Percentiles rank a stretch among this genome's conserved stretches.
These are phyloP conservation scores for Eucalyptus paniculata DNA, from an alignment of 345 rosid species.

Conservation along the genomic window DNA sequence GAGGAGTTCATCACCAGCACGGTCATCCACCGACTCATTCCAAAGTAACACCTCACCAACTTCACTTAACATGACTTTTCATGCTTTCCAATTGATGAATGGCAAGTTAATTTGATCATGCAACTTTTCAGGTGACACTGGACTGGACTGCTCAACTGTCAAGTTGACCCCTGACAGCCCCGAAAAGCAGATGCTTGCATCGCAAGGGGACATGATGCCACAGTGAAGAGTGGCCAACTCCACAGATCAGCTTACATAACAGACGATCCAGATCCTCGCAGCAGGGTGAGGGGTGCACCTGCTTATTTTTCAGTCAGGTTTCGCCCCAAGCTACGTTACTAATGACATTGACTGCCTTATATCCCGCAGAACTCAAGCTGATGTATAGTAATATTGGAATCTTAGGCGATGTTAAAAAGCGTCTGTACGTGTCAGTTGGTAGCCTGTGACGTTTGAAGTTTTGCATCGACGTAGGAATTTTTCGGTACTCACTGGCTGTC, in stretches of 20 bases:
- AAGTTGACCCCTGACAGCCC: constrained; percentile 8
- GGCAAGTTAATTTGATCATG: neutral
- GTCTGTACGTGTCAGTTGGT: neutral
- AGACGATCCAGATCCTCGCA: neutral
- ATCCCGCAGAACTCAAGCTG: neutral
- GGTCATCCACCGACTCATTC: constrained; percentile 29
- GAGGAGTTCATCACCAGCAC: constrained; percentile 17
- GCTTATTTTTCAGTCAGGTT: constrained; percentile 25
- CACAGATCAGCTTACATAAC: neutral
- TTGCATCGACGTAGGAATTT: neutral
- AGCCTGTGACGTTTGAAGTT: neutral
- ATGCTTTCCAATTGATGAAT: neutral
- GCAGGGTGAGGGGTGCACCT: constrained; percentile 5
- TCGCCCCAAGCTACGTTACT: neutral
- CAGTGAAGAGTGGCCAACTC: neutral
- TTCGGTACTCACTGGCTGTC: neutral
- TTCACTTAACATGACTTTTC: neutral
- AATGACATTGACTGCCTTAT: neutral
- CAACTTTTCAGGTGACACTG: constrained; percentile 45
- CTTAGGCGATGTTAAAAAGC: neutral
- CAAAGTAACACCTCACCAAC: constrained; percentile 15
- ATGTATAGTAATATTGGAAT: constrained; percentile 4
- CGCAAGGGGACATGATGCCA: constrained; percentile 7
- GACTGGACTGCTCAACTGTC: constrained; percentile 26
- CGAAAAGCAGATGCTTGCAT: neutral